phyloP scores from a whole-genome alignment of 2,329 filamentous ascomycete genomes.

The Plenodomus lindquistii region DNA sequence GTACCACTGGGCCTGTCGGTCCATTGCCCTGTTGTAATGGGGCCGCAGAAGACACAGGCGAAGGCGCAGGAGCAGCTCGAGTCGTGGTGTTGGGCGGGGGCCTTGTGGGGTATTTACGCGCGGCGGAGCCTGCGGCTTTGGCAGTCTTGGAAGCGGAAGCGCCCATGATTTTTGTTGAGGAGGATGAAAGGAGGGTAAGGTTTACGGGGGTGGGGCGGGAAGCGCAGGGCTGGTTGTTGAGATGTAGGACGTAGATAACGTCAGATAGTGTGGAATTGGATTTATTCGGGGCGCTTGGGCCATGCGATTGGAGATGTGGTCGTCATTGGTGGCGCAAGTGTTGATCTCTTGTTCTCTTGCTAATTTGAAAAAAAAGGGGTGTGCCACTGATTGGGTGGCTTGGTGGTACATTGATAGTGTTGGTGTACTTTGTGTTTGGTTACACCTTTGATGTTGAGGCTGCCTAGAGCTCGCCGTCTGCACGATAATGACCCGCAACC shows the following conservation, averaged over 20 bases:
- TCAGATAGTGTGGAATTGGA: conserved; percentile 15
- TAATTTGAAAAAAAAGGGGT: not conserved
- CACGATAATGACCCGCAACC: conserved; percentile 78
- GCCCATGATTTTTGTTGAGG: conserved; percentile 55
- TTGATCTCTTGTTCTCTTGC: conserved; percentile 3
- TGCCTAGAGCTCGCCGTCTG: conserved; percentile 38
- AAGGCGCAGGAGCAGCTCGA: conserved; percentile 32
- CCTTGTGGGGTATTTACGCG: conserved; percentile 61
- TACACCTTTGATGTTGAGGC: not conserved
- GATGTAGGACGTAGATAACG: conserved; percentile 26
- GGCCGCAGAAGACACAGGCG: conserved; percentile 29
- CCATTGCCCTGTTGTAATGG: conserved; percentile 29
- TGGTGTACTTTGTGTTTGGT: not conserved
- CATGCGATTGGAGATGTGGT: not conserved
- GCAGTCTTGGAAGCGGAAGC: conserved; percentile 61
- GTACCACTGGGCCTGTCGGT: conserved; percentile 46
- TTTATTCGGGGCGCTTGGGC: conserved; percentile 14
- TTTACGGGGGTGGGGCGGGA: conserved; percentile 13
- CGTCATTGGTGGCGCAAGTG: conserved; percentile 3
- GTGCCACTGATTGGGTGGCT: not conserved
- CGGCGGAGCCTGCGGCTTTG: conserved; percentile 53
- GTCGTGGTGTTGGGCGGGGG: conserved; percentile 44
- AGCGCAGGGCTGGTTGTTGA: conserved; percentile 24
- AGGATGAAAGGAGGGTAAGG: too few relatives aligned
- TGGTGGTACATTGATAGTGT: too few relatives aligned